A percentile compares a stretch with the other conserved stretches of the same genome.
Conservation (phyloP, 768 basidiomycete species). For the Udeniomyces megalosporus region DNA sequence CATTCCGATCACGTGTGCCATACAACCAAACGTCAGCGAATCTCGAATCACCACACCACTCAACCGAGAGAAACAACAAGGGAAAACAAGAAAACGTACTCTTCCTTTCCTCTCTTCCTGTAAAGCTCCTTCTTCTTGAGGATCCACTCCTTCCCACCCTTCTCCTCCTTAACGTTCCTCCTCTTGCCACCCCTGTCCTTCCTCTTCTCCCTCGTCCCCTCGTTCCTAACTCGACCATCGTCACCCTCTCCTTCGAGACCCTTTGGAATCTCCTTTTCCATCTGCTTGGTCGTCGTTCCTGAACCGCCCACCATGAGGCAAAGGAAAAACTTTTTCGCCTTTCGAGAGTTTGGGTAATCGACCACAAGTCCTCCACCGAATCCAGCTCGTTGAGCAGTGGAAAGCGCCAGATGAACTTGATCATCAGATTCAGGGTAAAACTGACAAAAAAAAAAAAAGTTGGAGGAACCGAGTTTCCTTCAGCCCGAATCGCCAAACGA, state of each 20-base stretch:
- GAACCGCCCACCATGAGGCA: constrained; percentile 66
- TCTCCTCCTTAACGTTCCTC: constrained; percentile 40
- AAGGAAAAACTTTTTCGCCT: constrained; percentile 84
- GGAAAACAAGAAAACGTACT: constrained; percentile 33
- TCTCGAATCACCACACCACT: too few species aligned
- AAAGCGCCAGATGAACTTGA: constrained; percentile 87
- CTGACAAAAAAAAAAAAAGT: constrained; percentile 41
- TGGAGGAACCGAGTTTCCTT: neutral
- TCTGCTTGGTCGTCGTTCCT: constrained; percentile 7
- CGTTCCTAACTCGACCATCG: constrained; percentile 40
- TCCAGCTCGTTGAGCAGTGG: constrained; percentile 79
- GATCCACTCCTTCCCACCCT: constrained; percentile 67
- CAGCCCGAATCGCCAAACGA: neutral
- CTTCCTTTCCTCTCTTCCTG: constrained; percentile 29
- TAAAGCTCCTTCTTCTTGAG: constrained; percentile 75
- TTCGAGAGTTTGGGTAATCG: constrained; percentile 93
- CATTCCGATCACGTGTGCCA: neutral
- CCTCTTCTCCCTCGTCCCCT: constrained; percentile 53
- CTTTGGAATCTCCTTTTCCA: constrained; percentile 43
- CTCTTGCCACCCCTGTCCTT: constrained; percentile 44
- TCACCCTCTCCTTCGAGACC: constrained; percentile 44
- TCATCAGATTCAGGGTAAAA: constrained; percentile 97
- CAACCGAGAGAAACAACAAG: neutral
- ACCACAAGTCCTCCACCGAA: constrained; percentile 94
- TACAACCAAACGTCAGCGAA: too few species aligned